Percentiles rank a stretch among this genome's conserved stretches.
These are phyloP conservation scores for Diaporthe ilicicola DNA, from an alignment of 2,329 filamentous ascomycete species.

Conservation along the genomic window DNA sequence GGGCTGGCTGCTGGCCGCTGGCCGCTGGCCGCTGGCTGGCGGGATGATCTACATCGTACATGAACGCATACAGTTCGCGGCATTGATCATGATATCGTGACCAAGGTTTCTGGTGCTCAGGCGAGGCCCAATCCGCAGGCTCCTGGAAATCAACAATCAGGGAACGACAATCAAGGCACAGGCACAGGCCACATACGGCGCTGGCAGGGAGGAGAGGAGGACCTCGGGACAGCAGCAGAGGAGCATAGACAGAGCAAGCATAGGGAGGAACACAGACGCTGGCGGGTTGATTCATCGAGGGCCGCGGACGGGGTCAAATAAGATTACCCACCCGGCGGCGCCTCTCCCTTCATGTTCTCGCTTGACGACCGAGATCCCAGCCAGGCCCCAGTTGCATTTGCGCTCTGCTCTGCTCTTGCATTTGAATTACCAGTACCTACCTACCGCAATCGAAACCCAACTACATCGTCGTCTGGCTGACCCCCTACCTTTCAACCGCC, in stretches of 20 bases:
- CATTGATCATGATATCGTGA: slow-evolving; percentile 8
- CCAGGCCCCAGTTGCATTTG: slow-evolving; percentile 23
- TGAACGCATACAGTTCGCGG: slow-evolving; percentile 19
- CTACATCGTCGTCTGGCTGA: background rate
- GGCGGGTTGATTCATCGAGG: slow-evolving; percentile 20
- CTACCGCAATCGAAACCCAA: background rate
- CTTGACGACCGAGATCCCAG: slow-evolving; percentile 22
- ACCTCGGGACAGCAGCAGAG: background rate
- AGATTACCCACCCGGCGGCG: slow-evolving; percentile 21
- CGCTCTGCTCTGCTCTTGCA: slow-evolving; percentile 1
- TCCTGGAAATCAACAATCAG: slow-evolving; percentile 12
- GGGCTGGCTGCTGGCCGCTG: no score
- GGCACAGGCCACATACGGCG: background rate
- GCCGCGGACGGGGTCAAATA: slow-evolving; percentile 25
- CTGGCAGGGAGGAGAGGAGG: background rate
- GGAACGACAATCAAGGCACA: slow-evolving; percentile 3
- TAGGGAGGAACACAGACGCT: slow-evolving; percentile 23
- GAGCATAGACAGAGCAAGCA: background rate
- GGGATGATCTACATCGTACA: slow-evolving; percentile 21
- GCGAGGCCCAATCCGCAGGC: slow-evolving; percentile 4
- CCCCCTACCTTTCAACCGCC: slow-evolving; percentile 3
- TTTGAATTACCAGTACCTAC: slow-evolving; percentile 7
- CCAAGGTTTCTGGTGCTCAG: slow-evolving; percentile 16
- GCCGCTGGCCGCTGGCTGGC: background rate
- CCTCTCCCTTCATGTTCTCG: slow-evolving; percentile 22